These are phyloP conservation scores for Cladosporium sp. DNA, from an alignment of 2,329 filamentous ascomycete species.

Conservation along the genomic window DNA sequence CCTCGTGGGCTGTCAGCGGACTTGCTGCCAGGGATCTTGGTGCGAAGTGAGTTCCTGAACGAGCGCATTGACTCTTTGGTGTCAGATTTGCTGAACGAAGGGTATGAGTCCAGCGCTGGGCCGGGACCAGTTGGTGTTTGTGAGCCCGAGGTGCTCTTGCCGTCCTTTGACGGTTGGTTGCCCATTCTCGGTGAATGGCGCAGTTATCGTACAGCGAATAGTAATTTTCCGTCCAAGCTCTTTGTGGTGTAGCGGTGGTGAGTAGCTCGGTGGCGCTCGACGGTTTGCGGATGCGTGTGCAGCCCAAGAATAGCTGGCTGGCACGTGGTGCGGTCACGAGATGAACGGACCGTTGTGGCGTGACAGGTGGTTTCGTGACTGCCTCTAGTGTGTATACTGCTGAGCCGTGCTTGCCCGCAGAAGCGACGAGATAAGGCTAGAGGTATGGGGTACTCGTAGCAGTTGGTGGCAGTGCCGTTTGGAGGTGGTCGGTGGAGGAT, in stretches of 20 bases:
- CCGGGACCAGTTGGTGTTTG: constrained; percentile 49
- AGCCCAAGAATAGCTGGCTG: neutral
- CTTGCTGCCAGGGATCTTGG: constrained; percentile 78
- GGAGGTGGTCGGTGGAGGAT: neutral
- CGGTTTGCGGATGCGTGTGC: neutral
- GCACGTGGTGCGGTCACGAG: neutral
- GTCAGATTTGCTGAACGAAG: constrained; percentile 88
- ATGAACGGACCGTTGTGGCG: neutral
- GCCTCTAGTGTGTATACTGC: neutral
- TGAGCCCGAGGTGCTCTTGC: constrained; percentile 48
- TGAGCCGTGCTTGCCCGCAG: neutral
- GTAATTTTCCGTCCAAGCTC: constrained; percentile 13
- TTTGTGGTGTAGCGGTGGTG: neutral
- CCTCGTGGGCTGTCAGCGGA: constrained; percentile 75
- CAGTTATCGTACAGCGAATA: neutral
- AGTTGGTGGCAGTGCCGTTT: neutral
- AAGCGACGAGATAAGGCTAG: neutral
- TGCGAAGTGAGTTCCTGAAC: constrained; percentile 76
- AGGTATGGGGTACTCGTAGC: neutral
- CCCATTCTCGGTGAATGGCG: constrained; percentile 58
- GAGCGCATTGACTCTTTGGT: constrained; percentile 91
- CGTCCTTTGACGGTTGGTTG: constrained; percentile 69
- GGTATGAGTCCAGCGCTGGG: constrained; percentile 77
- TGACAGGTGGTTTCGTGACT: neutral
- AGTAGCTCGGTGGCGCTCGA: neutral